Evolutionary conservation across 2,329 filamentous ascomycete species (phyloP).

Genomic region (Ascochyta pisi): DNA sequence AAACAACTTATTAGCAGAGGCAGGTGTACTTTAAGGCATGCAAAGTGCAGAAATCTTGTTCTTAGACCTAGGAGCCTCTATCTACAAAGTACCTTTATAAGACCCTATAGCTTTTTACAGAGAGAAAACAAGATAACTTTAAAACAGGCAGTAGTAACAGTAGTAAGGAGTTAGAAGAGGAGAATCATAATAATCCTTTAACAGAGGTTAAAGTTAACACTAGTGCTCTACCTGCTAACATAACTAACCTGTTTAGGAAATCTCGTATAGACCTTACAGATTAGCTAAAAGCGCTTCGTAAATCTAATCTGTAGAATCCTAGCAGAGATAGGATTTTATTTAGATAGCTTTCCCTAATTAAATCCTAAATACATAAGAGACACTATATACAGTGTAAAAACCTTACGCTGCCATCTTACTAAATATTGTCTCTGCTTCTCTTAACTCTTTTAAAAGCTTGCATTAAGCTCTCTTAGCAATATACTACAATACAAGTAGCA

Average conservation of each 20-base stretch:
- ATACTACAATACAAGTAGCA: not conserved
- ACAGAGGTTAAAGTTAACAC: too few relatives aligned
- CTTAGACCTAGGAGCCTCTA: not conserved
- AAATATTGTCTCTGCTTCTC: not conserved
- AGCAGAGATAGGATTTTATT: not conserved
- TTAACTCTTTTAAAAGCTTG: not conserved
- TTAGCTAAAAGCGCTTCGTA: too few relatives aligned
- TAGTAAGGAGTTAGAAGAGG: too few relatives aligned
- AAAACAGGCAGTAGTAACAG: not conserved
- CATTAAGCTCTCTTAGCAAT: not conserved
- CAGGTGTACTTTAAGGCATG: not conserved
- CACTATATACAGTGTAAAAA: not conserved
- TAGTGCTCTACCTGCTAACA: too few relatives aligned
- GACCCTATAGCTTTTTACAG: not conserved
- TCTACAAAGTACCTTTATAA: not conserved
- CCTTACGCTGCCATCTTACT: not conserved
- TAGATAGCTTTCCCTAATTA: not conserved
- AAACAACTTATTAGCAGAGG: not conserved
- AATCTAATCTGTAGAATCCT: not conserved
- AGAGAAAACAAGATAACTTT: not conserved
- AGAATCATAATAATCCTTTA: too few relatives aligned
- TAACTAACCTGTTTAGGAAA: too few relatives aligned
- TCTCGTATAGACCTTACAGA: too few relatives aligned
- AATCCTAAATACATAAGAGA: not conserved
- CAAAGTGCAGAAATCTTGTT: not conserved